Percentiles rank a stretch among this genome's conserved stretches.
Evolutionary conservation across 345 rosid species (phyloP).

Genomic region (Turnera subulata): DNA sequence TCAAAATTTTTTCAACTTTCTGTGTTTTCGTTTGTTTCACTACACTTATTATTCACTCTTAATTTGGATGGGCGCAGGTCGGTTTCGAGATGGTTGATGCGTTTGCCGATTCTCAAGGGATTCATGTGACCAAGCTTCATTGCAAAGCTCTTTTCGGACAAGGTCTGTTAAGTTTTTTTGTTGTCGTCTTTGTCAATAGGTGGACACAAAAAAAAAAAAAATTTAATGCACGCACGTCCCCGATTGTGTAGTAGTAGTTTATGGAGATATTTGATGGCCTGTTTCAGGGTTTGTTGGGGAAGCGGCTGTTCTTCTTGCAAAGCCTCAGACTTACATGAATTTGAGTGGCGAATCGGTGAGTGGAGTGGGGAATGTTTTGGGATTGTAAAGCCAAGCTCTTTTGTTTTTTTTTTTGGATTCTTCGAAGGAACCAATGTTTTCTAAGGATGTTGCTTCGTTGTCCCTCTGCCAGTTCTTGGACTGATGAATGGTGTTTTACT

Average conservation of each 20-base stretch:
- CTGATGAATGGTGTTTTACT: neutral
- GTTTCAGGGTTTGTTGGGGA: slow-evolving; percentile 17
- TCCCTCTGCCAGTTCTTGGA: too few relatives aligned
- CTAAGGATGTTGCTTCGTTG: neutral
- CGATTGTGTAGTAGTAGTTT: neutral
- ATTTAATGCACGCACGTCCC: too few relatives aligned
- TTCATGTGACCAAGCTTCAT: slow-evolving; percentile 2
- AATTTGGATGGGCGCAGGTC: slow-evolving; percentile 33
- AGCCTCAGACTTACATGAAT: slow-evolving; percentile 74
- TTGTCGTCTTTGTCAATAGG: neutral
- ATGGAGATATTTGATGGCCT: neutral
- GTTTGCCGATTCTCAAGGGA: slow-evolving; percentile 30
- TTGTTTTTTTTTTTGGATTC: too few relatives aligned
- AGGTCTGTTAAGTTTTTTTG: slow-evolving; percentile 2
- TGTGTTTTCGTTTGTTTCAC: neutral
- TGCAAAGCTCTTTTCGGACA: slow-evolving; percentile 22
- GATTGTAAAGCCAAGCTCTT: neutral
- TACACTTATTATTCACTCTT: neutral
- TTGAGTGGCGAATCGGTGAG: slow-evolving; percentile 92
- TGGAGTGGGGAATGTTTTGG: neutral
- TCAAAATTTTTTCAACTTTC: neutral
- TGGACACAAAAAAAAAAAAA: too few relatives aligned
- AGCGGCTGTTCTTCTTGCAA: slow-evolving; percentile 19
- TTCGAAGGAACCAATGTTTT: neutral
- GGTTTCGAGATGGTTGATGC: slow-evolving; percentile 81